A percentile compares a stretch with the other conserved stretches of the same genome.
phyloP scores from a whole-genome alignment of 495 filamentous ascomycete species.

The Trichoderma asperelloides region DNA sequence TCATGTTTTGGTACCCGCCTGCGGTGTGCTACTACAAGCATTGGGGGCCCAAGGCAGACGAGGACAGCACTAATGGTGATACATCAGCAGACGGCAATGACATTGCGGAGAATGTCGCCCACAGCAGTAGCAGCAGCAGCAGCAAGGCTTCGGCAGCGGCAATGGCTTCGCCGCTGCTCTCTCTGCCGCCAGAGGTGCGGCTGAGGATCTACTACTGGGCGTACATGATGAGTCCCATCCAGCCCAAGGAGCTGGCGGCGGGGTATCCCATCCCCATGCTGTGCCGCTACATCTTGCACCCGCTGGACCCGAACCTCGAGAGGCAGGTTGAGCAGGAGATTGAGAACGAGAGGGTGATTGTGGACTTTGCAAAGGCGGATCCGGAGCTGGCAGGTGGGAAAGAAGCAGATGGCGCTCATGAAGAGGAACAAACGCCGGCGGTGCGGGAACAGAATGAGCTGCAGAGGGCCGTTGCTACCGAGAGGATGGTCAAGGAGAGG shows the following conservation, averaged over 20 bases:
- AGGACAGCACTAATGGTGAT: not conserved
- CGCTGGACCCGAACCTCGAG: conserved; percentile 12
- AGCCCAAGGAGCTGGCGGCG: conserved; percentile 34
- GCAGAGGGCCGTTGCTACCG: too few species aligned
- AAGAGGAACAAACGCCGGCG: not conserved
- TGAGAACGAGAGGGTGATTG: not conserved
- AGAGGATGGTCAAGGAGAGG: not conserved
- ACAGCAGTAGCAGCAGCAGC: not conserved
- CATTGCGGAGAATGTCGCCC: not conserved
- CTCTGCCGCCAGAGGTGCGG: conserved; percentile 26
- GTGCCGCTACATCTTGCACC: conserved; percentile 19
- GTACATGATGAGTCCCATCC: conserved; percentile 19
- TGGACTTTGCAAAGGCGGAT: not conserved
- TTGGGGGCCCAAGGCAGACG: not conserved
- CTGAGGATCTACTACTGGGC: conserved; percentile 26
- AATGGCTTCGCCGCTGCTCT: conserved; percentile 11
- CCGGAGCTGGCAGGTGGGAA: not conserved
- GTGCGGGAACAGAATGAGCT: not conserved
- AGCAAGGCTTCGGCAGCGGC: not conserved
- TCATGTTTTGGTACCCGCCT: conserved; percentile 5
- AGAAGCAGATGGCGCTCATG: not conserved
- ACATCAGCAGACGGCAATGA: not conserved
- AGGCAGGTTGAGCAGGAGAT: not conserved
- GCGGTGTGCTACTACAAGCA: conserved; percentile 5
- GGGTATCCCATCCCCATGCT: conserved; percentile 23